Evolutionary conservation across 352 stramenopile genomes (phyloP).

Genomic region (Globisporangium irregulare): DNA sequence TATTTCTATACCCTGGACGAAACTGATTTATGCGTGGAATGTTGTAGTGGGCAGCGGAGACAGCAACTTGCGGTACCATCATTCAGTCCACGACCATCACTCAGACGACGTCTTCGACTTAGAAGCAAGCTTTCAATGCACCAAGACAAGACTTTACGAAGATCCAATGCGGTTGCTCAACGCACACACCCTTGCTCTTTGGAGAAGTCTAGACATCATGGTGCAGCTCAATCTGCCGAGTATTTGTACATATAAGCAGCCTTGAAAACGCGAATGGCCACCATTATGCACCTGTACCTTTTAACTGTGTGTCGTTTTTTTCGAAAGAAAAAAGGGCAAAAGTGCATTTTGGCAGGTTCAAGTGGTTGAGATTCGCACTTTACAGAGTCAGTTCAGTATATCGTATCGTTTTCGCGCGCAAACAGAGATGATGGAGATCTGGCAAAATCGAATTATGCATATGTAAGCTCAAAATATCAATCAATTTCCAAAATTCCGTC

Average conservation of each 20-base stretch:
- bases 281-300: no score
- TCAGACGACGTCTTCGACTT: slow-evolving; percentile 4
- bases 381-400: not conserved
- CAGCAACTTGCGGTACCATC: slow-evolving; percentile 23
- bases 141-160: not conserved
- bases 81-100: slow-evolving; percentile 17
- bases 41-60: slow-evolving; percentile 9
- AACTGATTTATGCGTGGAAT: not conserved
- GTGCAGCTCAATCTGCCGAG: no score
- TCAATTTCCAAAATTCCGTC: not conserved
- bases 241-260: no score
- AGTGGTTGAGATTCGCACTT: not conserved
- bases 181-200: not conserved
- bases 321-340: not conserved
- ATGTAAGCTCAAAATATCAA: not conserved
- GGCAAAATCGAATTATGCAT: not conserved
- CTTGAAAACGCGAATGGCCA: no score
- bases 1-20: not conserved
- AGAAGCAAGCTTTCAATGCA: not conserved
- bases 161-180: not conserved
- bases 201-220: no score
- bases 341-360: not conserved
- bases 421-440: not conserved
- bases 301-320: not conserved
- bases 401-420: not conserved